Evolutionary conservation across 1,284 basidiomycete species (phyloP), one percentile per base, ranked within the genome.

Genomic region (Bjerkandera adusta): DNA sequence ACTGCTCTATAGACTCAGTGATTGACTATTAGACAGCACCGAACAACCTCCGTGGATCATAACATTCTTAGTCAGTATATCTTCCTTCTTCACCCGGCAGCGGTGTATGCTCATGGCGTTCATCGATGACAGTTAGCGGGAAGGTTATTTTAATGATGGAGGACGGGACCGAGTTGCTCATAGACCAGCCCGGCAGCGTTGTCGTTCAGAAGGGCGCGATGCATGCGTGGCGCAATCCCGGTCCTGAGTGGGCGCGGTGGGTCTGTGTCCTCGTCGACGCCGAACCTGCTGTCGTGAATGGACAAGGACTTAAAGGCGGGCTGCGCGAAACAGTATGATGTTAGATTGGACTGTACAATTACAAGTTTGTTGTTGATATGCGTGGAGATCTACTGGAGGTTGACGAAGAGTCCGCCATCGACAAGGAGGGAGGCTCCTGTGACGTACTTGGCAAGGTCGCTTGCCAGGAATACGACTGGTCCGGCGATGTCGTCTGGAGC

Each of bases 341-440:
- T 16, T 12, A 30, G 6, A 29, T 32, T 15, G 24, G 6, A 16
- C 15, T 10, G n/a, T 35, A 21, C 5, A 27, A 45, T 20, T 18
- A 22, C 15, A 32, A 27, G 35, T 24, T 27, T 26, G 39, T 24
- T 42, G 15, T 11, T 30, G 8, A 21, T 24, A 4, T 24, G 6
- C 18, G 15, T 21, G 5, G 39, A 11, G 16, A 16, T 26, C 22
- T 63, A 90, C 61, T 90, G 88, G 44, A 92, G 71, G 53, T 89
- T 89, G 27, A 90, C 88, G 53, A 89, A 88, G 24, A 85, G 69
- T 0, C 88, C 89, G 5, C 88, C 88, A 59, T 91, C 89, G 0
- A 89, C 88, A 3, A 91, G 68, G 12, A 91, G 65, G 15, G 79
- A 79, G 39, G 81, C 75, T 11, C 84, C 85, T 1, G 84, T 87